phyloP scores from a whole-genome alignment of 768 basidiomycete species.

The Tephrocybe sp. region DNA sequence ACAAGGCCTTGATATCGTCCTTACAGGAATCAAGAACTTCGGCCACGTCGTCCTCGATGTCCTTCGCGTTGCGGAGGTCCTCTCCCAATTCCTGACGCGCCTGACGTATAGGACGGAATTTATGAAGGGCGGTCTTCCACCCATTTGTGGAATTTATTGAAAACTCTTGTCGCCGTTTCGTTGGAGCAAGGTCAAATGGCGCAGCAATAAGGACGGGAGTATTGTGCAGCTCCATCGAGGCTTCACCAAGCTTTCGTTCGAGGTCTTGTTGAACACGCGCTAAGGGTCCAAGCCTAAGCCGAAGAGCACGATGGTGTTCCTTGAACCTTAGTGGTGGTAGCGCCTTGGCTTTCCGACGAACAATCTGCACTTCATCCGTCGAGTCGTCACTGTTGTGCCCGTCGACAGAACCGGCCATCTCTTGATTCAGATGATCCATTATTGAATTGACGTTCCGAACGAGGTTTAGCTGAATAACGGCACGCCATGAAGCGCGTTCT shows the following conservation, averaged over 20 bases:
- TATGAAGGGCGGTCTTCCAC: slow-evolving; percentile 64
- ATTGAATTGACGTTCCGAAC: slow-evolving; percentile 70
- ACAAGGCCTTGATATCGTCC: slow-evolving; percentile 67
- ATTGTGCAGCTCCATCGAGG: slow-evolving; percentile 49
- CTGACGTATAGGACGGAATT: slow-evolving; percentile 42
- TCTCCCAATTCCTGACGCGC: slow-evolving; percentile 19
- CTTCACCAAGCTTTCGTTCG: slow-evolving; percentile 59
- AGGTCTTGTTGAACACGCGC: slow-evolving; percentile 57
- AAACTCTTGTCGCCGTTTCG: slow-evolving; percentile 45
- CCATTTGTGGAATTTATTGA: slow-evolving; percentile 62
- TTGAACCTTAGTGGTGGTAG: slow-evolving; percentile 51
- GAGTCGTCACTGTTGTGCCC: slow-evolving; percentile 37
- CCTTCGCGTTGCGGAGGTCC: slow-evolving; percentile 30
- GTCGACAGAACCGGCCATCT: slow-evolving; percentile 46
- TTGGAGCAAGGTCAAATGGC: slow-evolving; percentile 32
- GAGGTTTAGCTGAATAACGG: slow-evolving; percentile 79
- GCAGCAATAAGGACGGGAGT: slow-evolving; percentile 39
- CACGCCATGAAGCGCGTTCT: slow-evolving; percentile 69
- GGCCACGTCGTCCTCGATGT: slow-evolving; percentile 53
- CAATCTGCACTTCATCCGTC: slow-evolving; percentile 33
- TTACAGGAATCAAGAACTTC: slow-evolving; percentile 60
- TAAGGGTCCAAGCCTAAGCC: slow-evolving; percentile 58
- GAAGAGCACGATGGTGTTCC: slow-evolving; percentile 61
- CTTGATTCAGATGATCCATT: slow-evolving; percentile 54
- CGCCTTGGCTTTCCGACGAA: slow-evolving; percentile 34